phyloP scores from a whole-genome alignment of 768 basidiomycete species.

The Sarcodon sp. region DNA sequence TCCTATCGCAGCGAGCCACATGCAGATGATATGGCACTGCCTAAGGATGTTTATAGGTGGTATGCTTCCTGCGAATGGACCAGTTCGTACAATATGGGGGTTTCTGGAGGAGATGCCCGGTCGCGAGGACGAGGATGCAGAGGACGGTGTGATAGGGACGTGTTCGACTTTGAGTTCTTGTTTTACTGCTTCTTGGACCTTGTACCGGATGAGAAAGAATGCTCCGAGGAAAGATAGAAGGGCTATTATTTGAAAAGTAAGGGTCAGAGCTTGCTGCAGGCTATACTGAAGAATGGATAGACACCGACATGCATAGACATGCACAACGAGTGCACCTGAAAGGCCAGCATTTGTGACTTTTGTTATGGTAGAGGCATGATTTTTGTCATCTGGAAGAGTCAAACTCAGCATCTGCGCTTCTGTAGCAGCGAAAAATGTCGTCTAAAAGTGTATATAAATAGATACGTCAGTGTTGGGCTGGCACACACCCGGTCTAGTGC shows the following conservation, averaged over 20 bases:
- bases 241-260: slow-evolving; percentile 10
- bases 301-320: slow-evolving; percentile 32
- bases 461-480: no score
- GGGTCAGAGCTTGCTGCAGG: no score
- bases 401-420: slow-evolving; percentile 39
- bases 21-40: slow-evolving; percentile 35
- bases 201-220: slow-evolving; percentile 43
- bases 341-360: slow-evolving; percentile 29
- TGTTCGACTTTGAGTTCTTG: slow-evolving; percentile 26
- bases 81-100: slow-evolving; percentile 40
- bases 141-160: background rate
- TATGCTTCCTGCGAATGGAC: slow-evolving; percentile 24
- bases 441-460: slow-evolving; percentile 19
- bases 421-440: slow-evolving; percentile 49
- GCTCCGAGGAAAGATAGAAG: slow-evolving; percentile 39
- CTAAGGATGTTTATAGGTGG: slow-evolving; percentile 34
- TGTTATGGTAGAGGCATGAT: background rate
- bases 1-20: slow-evolving; percentile 30
- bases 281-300: no score
- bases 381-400: slow-evolving; percentile 20
- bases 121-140: slow-evolving; percentile 7
- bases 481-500: no score
- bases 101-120: slow-evolving; percentile 25
- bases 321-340: slow-evolving; percentile 39
- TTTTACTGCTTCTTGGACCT: slow-evolving; percentile 34